Base-by-base conservation (phyloP, 2,329 filamentous ascomycete genomes). In the Arthroderma sp. region DNA sequence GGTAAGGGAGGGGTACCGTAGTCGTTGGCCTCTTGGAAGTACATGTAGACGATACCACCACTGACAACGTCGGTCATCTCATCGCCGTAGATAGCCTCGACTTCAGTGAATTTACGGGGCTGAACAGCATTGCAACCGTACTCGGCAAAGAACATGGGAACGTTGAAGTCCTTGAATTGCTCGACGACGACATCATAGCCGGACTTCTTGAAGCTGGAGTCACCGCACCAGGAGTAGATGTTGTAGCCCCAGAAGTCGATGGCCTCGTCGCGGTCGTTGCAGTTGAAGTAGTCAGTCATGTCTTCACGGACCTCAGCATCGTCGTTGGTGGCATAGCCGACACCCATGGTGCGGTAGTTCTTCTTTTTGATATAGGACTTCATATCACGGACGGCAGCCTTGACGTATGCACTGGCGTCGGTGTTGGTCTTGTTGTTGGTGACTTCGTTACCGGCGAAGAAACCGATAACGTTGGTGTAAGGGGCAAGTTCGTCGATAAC, bases 231-330 rank as follows among this genome's bases (percentile, higher is more conserved):
- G 43, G 88, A 94, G 76, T 98, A 98, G 70, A 96, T 94, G 75
- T 98, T 98, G 81, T 96, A 96, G 48, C 91, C 91, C 85, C 88
- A 98, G 74, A 93, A 96, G 68, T 98, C 91, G 53, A 96, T 94
- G 49, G 83, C 65, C 59, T 68, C 66, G 6, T 71, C 68, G 31
- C 71, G 61, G 49, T 77, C 65, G 49, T 59, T 53, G 61, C 91
- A 98, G 74, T 94, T 88, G 71, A 98, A 95, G 76, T 94, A 98
- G 61, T 86, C 71, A 54, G 86, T 85, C 59, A 96, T 78, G 57
- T 86, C 72, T 52, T 73, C 73, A 64, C 91, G 85, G 56, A 94
- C 93, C 22, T 78, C 74, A 36, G 79, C 75, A 64, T 95, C 88
- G 56, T 96, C 91, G 66, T 93, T 91, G 66, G 91, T 91, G 53